Evolutionary conservation across 108 stramenopile genomes (phyloP).

Genomic region (Parmales sp.): DNA sequence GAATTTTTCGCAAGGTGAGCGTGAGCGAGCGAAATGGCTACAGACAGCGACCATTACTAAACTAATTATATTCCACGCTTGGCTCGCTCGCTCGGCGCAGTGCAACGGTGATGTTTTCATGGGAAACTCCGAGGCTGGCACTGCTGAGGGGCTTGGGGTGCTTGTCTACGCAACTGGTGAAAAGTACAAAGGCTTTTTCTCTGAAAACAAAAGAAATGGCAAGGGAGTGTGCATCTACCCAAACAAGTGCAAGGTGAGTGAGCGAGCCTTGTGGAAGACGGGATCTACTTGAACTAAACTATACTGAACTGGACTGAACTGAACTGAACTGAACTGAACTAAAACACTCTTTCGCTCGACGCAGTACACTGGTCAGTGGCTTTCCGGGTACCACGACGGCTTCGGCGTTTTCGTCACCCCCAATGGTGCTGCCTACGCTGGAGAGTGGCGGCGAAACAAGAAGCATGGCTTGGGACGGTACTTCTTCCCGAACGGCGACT

Average conservation of each 20-base stretch:
- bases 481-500: slow-evolving; percentile 22
- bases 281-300: no score
- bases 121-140: neutral
- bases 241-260: slow-evolving; percentile 6
- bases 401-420: slow-evolving; percentile 14
- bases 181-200: slow-evolving; percentile 9
- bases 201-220: neutral
- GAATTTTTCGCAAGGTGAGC: slow-evolving; percentile 10
- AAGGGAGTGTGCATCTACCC: slow-evolving; percentile 10
- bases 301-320: no score
- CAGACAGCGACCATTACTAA: no score
- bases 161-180: slow-evolving; percentile 8
- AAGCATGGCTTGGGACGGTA: slow-evolving; percentile 23
- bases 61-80: no score
- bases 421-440: slow-evolving; percentile 12
- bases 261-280: no score
- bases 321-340: no score
- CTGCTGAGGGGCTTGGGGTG: slow-evolving; percentile 13
- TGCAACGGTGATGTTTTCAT: slow-evolving; percentile 20
- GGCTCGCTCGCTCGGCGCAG: no score
- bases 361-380: slow-evolving; percentile 22
- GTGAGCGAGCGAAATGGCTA: no score
- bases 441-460: slow-evolving; percentile 13
- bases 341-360: no score
- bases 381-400: slow-evolving; percentile 18